phyloP scores from a whole-genome alignment of 2,329 filamentous ascomycete species.

The Delphinella strobiligena region DNA sequence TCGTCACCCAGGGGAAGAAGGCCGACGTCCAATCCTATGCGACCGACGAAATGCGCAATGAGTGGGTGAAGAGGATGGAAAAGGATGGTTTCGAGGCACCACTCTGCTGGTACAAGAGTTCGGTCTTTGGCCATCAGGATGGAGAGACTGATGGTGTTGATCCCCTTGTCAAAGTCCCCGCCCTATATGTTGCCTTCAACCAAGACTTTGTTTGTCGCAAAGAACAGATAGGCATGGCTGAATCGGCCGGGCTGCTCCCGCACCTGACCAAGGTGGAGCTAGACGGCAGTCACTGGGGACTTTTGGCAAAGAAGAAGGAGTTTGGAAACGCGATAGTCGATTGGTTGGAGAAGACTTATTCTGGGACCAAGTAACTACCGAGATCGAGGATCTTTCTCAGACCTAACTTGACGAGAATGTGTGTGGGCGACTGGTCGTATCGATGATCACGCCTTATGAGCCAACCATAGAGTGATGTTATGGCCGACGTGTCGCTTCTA shows the following conservation, averaged over 20 bases:
- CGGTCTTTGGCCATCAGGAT: conserved; percentile 15
- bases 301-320: conserved; percentile 17
- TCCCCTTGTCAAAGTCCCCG: conserved; percentile 17
- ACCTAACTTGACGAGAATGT: no score
- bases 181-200: conserved; percentile 24
- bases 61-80: conserved; percentile 21
- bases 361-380: no score
- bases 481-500: no score
- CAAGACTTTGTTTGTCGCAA: conserved; percentile 16
- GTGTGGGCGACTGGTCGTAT: no score
- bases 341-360: conserved; percentile 4
- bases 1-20: conserved; percentile 11
- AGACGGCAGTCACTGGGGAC: conserved; percentile 16
- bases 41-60: conserved; percentile 19
- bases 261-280: conserved; percentile 12
- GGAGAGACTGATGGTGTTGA: conserved; percentile 20
- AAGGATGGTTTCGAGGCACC: conserved; percentile 23
- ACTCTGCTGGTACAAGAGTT: conserved; percentile 26
- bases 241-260: conserved; percentile 13
- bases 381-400: no score
- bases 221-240: conserved; percentile 11
- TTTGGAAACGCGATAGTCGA: conserved; percentile 7
- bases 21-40: conserved; percentile 25
- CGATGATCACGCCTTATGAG: no score
- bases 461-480: no score